Evolutionary conservation across 2,329 filamentous ascomycete genomes (phyloP).

Genomic region (Aspergillus bombycis): DNA sequence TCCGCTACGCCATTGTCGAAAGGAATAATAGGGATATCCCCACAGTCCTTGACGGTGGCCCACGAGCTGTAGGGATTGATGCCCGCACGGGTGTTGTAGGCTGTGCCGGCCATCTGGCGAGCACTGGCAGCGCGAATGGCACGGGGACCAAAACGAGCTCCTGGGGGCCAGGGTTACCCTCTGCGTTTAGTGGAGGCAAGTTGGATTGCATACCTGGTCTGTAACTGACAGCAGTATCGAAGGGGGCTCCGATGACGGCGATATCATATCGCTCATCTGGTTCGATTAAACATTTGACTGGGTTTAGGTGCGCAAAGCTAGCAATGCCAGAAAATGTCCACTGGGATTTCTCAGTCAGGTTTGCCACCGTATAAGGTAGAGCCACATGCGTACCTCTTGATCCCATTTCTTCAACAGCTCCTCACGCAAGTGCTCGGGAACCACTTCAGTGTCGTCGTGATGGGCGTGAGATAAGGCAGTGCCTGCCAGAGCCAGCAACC

Average conservation of each 20-base stretch:
- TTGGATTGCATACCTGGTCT: slow-evolving; percentile 59
- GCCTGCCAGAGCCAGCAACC: slow-evolving; percentile 38
- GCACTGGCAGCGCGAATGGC: slow-evolving; percentile 83
- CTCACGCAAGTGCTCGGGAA: slow-evolving; percentile 43
- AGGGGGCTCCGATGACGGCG: slow-evolving; percentile 71
- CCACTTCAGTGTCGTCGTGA: slow-evolving; percentile 44
- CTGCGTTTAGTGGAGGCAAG: neutral
- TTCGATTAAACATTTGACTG: slow-evolving; percentile 70
- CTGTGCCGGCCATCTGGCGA: slow-evolving; percentile 77
- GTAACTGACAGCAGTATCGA: slow-evolving; percentile 74
- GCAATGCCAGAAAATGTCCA: slow-evolving; percentile 74
- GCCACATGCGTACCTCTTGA: slow-evolving; percentile 43
- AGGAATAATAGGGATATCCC: slow-evolving; percentile 84
- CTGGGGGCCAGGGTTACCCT: slow-evolving; percentile 26
- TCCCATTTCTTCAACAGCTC: slow-evolving; percentile 53
- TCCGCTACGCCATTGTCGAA: slow-evolving; percentile 83
- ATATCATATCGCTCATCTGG: slow-evolving; percentile 69
- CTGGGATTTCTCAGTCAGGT: slow-evolving; percentile 32
- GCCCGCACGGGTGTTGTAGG: slow-evolving; percentile 78
- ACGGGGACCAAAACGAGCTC: slow-evolving; percentile 81
- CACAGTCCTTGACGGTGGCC: slow-evolving; percentile 83
- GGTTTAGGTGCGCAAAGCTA: slow-evolving; percentile 71
- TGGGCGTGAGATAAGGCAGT: slow-evolving; percentile 41
- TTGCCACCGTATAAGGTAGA: neutral
- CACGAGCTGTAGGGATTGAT: slow-evolving; percentile 83